phyloP scores from a whole-genome alignment of 257 asterid genomes.

The Lithospermum erythrorhizon region DNA sequence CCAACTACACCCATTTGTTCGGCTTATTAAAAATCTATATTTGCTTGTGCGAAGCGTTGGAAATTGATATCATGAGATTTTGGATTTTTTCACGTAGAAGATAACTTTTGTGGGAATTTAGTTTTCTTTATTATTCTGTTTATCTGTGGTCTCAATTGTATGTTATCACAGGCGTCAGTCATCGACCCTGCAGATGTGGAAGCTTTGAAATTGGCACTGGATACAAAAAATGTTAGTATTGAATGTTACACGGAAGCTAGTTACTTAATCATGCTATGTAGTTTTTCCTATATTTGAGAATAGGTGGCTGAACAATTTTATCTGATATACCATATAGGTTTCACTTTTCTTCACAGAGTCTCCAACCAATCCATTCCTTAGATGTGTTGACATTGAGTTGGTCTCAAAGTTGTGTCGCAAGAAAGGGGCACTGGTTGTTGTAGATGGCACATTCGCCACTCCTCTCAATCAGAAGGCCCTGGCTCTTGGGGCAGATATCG shows the following conservation, averaged over 20 bases:
- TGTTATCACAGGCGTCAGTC: conserved; percentile 61
- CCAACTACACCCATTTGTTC: no score
- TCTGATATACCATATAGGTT: conserved; percentile 43
- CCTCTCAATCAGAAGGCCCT: conserved; percentile 90
- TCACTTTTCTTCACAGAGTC: conserved; percentile 81
- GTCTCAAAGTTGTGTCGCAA: conserved; percentile 83
- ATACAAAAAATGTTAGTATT: conserved; percentile 44
- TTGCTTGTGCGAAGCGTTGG: no score
- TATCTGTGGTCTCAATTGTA: not conserved
- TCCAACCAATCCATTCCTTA: conserved; percentile 85
- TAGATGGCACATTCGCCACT: conserved; percentile 92
- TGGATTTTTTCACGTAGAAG: no score
- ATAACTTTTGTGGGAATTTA: not conserved
- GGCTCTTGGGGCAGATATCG: conserved; percentile 88
- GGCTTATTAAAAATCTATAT: no score
- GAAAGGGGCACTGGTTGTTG: conserved; percentile 68
- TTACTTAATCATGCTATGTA: not conserved
- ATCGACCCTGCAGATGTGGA: conserved; percentile 88
- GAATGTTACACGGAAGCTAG: not conserved
- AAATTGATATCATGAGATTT: no score
- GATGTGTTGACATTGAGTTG: conserved; percentile 86
- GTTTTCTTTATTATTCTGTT: conserved; percentile 4
- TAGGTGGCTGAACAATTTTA: conserved; percentile 1
- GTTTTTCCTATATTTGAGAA: not conserved
- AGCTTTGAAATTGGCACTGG: conserved; percentile 69